phyloP scores from a whole-genome alignment of 768 basidiomycete genomes.

The Sarcomyxa edulis region DNA sequence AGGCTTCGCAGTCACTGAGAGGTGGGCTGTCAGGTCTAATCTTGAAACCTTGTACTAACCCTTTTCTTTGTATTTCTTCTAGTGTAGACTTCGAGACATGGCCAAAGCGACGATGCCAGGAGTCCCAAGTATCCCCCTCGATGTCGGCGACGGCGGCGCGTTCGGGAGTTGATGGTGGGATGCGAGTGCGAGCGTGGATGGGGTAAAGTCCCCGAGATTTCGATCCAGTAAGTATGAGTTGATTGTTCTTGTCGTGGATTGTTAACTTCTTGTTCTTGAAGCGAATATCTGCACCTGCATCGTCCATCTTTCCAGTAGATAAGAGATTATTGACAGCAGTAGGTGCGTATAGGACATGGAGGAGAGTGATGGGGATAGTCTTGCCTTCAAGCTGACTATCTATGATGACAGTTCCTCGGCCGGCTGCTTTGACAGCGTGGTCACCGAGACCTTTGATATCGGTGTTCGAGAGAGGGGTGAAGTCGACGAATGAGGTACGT shows the following conservation, averaged over 20 bases:
- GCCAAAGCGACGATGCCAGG: constrained; percentile 19
- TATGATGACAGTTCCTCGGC: constrained; percentile 19
- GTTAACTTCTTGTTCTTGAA: constrained; percentile 19
- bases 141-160: constrained; percentile 7
- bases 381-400: constrained; percentile 16
- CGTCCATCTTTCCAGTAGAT: constrained; percentile 22
- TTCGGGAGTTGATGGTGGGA: constrained; percentile 6
- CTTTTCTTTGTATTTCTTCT: constrained; percentile 12
- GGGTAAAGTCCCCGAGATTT: constrained; percentile 12
- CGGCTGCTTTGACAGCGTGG: constrained; percentile 22
- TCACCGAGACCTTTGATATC: constrained; percentile 13
- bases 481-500: constrained; percentile 11
- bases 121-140: constrained; percentile 14
- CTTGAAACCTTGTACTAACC: constrained; percentile 17
- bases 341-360: constrained; percentile 24
- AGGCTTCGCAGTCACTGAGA: constrained; percentile 28
- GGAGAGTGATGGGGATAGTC: constrained; percentile 16
- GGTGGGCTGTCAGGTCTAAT: constrained; percentile 9
- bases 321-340: constrained; percentile 23
- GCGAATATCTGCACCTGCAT: constrained; percentile 14
- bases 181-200: constrained; percentile 10
- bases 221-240: constrained; percentile 13
- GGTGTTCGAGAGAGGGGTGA: no score
- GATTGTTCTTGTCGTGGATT: constrained; percentile 15
- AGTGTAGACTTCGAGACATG: constrained; percentile 15